Evolutionary conservation across 1,139 yeast genomes (phyloP), one percentile per base, ranked within the genome.

Genomic region (Nakaseomyces glabratus): DNA sequence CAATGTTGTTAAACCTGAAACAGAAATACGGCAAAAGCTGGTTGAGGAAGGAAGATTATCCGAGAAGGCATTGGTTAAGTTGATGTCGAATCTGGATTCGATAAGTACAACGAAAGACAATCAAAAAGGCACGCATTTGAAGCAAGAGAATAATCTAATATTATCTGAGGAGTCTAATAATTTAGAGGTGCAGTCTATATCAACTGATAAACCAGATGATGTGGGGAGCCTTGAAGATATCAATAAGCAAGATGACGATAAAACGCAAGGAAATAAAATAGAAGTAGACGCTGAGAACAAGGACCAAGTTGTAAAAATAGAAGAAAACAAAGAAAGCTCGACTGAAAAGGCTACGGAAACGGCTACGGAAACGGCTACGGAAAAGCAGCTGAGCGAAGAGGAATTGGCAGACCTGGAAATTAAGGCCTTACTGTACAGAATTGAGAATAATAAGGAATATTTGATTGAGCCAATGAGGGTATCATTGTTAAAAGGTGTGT

Each of bases 41-140:
- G 90, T 82, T 3, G 77, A 76, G 39, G 95, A 88, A 55, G 82
- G 93, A 19, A 63, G 84, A 40, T 62, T 77, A 39, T 90, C 93
- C 2, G 95, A 86, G 54, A 66, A 65, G 34, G 93, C 95, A 0
- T 60, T 88, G 40, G 72, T 82, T 37, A 68, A 68, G 34, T 64
- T 81, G 40, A 63, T 26, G 30, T 20, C 17, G 2, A 26, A 26
- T 14, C 18, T 26, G 15, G 18, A n/a, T 11, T n/a, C 30, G n/a
- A 21, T 26, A 17, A 21, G 11, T 7, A n/a, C n/a, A n/a, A n/a
- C n/a, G n/a, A n/a, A n/a, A n/a, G n/a, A n/a, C n/a, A n/a, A n/a
- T n/a, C n/a, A n/a, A n/a, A n/a, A n/a, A n/a, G n/a, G n/a, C n/a
- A n/a, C n/a, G n/a, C n/a, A n/a, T n/a, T n/a, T n/a, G n/a, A n/a